Evolutionary conservation across 768 basidiomycete genomes (phyloP).

Genomic region (Tulasnella calospora): DNA sequence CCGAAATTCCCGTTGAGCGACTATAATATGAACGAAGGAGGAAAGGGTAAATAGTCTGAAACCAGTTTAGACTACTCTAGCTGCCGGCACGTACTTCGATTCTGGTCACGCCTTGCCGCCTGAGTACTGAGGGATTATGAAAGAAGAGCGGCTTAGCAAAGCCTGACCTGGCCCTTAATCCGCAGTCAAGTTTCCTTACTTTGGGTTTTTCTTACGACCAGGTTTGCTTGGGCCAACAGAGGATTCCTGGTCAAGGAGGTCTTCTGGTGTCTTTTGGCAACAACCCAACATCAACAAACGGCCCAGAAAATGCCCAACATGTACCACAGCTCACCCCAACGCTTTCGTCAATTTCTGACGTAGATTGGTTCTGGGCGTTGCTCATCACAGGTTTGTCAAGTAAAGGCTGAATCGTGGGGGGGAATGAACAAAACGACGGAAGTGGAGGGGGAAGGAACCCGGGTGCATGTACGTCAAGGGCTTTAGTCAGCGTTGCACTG

Average conservation of each 20-base stretch:
- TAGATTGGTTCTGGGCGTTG: background rate
- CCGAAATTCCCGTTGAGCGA: slow-evolving; percentile 90
- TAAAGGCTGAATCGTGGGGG: background rate
- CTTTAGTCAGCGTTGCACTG: background rate
- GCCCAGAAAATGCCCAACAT: background rate
- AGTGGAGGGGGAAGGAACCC: background rate
- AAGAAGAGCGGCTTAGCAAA: slow-evolving; percentile 24
- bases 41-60: background rate
- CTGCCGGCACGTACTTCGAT: slow-evolving; percentile 45
- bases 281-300: background rate
- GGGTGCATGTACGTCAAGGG: background rate
- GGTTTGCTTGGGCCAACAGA: slow-evolving; percentile 45
- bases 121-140: slow-evolving; percentile 55
- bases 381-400: background rate
- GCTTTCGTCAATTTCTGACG: slow-evolving; percentile 9
- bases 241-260: background rate
- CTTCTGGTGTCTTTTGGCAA: slow-evolving; percentile 3
- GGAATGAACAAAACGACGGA: background rate
- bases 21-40: slow-evolving; percentile 23
- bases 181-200: slow-evolving; percentile 46
- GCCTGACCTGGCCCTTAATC: slow-evolving; percentile 13
- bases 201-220: slow-evolving; percentile 85
- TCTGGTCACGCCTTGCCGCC: slow-evolving; percentile 82
- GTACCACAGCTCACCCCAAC: background rate
- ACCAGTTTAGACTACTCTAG: background rate